Conservation (phyloP, 2,329 filamentous ascomycete genomes). For the Fusarium napiforme region DNA sequence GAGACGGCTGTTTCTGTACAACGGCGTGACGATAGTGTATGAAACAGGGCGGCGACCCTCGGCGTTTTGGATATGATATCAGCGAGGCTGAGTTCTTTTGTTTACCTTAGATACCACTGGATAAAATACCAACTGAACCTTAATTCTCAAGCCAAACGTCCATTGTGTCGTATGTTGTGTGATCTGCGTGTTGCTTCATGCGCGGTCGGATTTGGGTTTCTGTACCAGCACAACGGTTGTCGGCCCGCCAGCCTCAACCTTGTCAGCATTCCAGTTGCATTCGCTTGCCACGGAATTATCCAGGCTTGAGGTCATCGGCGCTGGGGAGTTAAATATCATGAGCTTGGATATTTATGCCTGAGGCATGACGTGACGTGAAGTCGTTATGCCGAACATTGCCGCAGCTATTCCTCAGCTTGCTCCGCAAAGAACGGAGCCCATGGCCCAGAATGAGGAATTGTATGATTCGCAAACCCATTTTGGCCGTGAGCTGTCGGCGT, state of each 20-base stretch:
- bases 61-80: slow-evolving; percentile 22
- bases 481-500: neutral
- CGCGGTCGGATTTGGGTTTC: neutral
- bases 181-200: neutral
- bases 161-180: neutral
- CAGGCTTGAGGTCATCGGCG: neutral
- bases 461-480: neutral
- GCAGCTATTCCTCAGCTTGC: neutral
- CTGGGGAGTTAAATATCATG: slow-evolving; percentile 7
- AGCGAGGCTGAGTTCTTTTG: neutral
- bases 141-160: neutral
- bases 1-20: slow-evolving; percentile 24
- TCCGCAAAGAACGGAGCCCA: slow-evolving; percentile 6
- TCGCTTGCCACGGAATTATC: neutral
- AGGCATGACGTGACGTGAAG: neutral
- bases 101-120: slow-evolving; percentile 30
- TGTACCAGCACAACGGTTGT: slow-evolving; percentile 2
- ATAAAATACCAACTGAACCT: neutral
- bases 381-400: slow-evolving; percentile 27
- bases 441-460: neutral
- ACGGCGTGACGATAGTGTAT: slow-evolving; percentile 25
- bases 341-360: neutral
- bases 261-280: neutral
- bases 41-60: slow-evolving; percentile 26
- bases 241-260: slow-evolving; percentile 8